Base-by-base conservation (phyloP, 768 basidiomycete genomes). In the Chalciporus chontae region DNA sequence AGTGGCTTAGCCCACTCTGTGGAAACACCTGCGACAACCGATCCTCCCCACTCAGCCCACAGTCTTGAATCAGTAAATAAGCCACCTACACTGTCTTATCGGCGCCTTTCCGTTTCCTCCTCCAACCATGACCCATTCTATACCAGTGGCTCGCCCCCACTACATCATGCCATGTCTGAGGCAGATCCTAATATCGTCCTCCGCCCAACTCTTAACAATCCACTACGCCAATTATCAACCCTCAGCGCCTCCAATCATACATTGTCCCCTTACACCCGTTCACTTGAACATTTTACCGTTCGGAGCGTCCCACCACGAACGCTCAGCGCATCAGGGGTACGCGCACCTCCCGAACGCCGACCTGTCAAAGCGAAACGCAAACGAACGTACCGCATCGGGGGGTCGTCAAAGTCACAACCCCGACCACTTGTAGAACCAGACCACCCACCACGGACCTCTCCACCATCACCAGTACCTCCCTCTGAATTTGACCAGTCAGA, bases 171-270 rank as follows among this genome's bases (percentile, higher is more conserved):
- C 41, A 38, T 63, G 51, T 55, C 65, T 1, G 77, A 77, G 24
- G 64, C 69, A 36, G 72, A 76, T 38, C 77, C 80, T 18, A 79
- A 79, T 53, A 84, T 86, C 56, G 66, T 83, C 15, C 77, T 90
- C 43, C 79, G 81, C 13, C 85, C 87, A 0, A 71, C 77, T 0
- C 65, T 78, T n/a, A 87, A 84, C 69, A 84, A 85, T 55, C 83
- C 85, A 5, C 76, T 95, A 18, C 90, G 87, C 48, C 90, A 95
- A 54, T 73, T 98, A 9, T 86, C 90, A 15, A 90, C 88, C 4
- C 80, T 99, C 40, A 85, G 83, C 17, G 78, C 85, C 57, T 93
- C 92, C 1, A 92, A 96, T 61, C 95, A 96, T 62, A 99, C 95
- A 0, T 73, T 99, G 3, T 92, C 89, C 1, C 95, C 94, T 0